Evolutionary conservation across 2,329 filamentous ascomycete genomes (phyloP).

Genomic region (Sarocladiaceae sp.): DNA sequence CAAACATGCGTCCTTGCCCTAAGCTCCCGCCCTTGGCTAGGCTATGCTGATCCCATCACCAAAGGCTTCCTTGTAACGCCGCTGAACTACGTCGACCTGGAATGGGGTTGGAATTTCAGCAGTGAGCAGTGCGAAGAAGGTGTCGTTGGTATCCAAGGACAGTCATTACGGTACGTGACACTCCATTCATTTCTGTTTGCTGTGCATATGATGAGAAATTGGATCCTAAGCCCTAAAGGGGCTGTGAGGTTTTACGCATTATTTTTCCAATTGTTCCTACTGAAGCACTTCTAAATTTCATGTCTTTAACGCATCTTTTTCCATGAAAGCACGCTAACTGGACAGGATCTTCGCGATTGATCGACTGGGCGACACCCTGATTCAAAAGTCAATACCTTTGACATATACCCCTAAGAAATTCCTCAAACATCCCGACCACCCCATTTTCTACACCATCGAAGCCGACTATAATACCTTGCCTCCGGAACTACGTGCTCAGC

Average conservation of each 20-base stretch:
- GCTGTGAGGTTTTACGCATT: conserved; percentile 54
- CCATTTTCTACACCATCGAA: conserved; percentile 91
- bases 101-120: conserved; percentile 95
- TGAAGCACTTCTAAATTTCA: conserved; percentile 49
- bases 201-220: conserved; percentile 59
- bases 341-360: conserved; percentile 84
- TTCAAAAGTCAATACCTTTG: conserved; percentile 81
- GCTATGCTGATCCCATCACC: conserved; percentile 83
- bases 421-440: conserved; percentile 79
- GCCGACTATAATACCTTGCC: conserved; percentile 89
- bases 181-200: conserved; percentile 27
- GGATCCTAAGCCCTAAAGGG: conserved; percentile 50
- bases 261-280: conserved; percentile 92
- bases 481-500: conserved; percentile 67
- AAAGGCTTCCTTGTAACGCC: conserved; percentile 90
- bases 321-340: conserved; percentile 10
- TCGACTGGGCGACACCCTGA: conserved; percentile 77
- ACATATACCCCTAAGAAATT: conserved; percentile 88
- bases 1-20: conserved; percentile 83
- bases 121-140: conserved; percentile 92
- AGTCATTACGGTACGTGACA: conserved; percentile 71
- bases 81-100: conserved; percentile 79
- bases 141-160: conserved; percentile 88
- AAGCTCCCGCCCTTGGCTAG: conserved; percentile 93
- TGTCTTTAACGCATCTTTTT: neutral